Base-by-base conservation (phyloP, 805 yeast species). In the Myxozyma geophila region DNA sequence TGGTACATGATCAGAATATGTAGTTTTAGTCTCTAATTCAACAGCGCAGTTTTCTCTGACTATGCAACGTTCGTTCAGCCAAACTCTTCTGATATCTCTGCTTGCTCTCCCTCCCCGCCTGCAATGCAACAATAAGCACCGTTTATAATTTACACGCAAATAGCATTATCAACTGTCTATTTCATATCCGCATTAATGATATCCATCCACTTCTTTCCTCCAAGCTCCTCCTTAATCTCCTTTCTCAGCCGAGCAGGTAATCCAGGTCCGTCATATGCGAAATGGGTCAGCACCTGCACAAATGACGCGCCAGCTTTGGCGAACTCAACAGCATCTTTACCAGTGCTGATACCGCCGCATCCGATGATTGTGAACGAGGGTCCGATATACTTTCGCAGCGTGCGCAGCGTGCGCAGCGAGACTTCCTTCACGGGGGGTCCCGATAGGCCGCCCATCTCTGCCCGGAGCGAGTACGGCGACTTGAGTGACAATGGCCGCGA, bases 291-390 rank as follows among this genome's bases (percentile, higher is more conserved):
- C 59, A 92, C 75, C 76, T 93, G 89, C 54, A 93, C 85, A 74
- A 87, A 89, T n/a, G 88, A 82, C 13, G 98, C 98, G 62, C 98
- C 98, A 0, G 97, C 96, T 72, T 85, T 85, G 40, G 95, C 97
- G 76, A 87, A 93, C 69, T 92, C 98, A 54, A 92, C 78, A 0
- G 92, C 98, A 74, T 93, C 98, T 68, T 85, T 81, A 60, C 97
- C 98, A 28, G 81, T 77, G n/a, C 88, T 80, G 70, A 93, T 91
- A 69, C 98, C 98, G 62, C 98, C 98, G 77, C 97, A 92, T 40
- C 98, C 98, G 68, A 93, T 83, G 49, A 93, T 81, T 1, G 92
- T 89, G 67, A 92, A 76, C 58, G 85, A 81, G 66, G 85, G 90
- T 71, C 90, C 90, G 43, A 96, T 84, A 73, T 89, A 82, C 70